These are phyloP conservation scores for Xylariales sp. DNA, from an alignment of 2,329 filamentous ascomycete species.

Conservation along the genomic window DNA sequence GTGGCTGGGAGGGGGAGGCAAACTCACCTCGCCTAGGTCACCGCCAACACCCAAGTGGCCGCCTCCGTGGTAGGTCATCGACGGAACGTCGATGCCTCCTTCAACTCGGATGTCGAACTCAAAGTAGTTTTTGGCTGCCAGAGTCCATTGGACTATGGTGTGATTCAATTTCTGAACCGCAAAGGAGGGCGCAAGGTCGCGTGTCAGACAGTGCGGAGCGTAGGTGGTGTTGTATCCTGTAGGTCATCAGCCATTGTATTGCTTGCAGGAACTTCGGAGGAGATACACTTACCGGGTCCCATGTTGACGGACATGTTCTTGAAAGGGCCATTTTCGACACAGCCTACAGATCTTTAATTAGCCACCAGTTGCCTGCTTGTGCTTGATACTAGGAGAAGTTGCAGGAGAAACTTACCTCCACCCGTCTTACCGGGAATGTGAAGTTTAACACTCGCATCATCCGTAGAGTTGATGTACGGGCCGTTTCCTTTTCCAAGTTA, in stretches of 20 bases:
- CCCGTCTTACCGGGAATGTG: constrained; percentile 6
- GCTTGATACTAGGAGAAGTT: no score
- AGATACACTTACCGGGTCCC: constrained; percentile 15
- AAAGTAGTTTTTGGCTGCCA: constrained; percentile 17
- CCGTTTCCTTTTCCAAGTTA: constrained; percentile 12
- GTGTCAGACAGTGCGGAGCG: constrained; percentile 25
- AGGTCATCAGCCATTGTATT: not conserved
- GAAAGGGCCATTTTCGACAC: constrained; percentile 24
- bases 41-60: constrained; percentile 3
- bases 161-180: constrained; percentile 12
- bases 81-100: constrained; percentile 5
- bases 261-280: not conserved
- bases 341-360: constrained; percentile 15
- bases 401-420: constrained; percentile 4
- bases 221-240: constrained; percentile 15
- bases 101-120: constrained; percentile 24
- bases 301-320: constrained; percentile 21
- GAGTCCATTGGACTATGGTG: constrained; percentile 7
- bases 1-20: no score
- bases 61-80: constrained; percentile 2
- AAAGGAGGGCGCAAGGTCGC: constrained; percentile 22
- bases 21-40: constrained; percentile 1
- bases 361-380: not conserved
- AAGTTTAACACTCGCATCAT: not conserved
- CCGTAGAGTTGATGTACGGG: constrained; percentile 13